These are phyloP conservation scores for Tulasnella sp. DNA, from an alignment of 768 basidiomycete genomes.

Conservation along the genomic window DNA sequence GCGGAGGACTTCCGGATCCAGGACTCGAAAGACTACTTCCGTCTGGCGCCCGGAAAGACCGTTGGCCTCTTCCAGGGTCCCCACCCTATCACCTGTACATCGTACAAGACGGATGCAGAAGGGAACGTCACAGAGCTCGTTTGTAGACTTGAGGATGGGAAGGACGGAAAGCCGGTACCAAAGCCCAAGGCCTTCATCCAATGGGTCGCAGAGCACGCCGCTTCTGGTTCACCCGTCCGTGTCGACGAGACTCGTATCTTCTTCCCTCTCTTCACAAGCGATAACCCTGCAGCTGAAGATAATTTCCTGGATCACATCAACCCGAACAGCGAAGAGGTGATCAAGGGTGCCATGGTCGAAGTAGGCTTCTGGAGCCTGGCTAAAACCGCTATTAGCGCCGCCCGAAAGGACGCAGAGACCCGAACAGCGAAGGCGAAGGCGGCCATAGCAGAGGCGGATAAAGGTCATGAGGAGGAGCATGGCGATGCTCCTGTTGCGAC, in stretches of 20 bases:
- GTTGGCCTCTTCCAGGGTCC: conserved; percentile 95
- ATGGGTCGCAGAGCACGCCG: conserved; percentile 85
- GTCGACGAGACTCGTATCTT: conserved; percentile 91
- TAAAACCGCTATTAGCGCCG: conserved; percentile 59
- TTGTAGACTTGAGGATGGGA: conserved; percentile 68
- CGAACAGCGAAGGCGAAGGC: conserved; percentile 50
- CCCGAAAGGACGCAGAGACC: conserved; percentile 51
- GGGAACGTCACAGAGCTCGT: conserved; percentile 76
- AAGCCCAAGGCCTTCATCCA: conserved; percentile 95
- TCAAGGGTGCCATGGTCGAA: conserved; percentile 80
- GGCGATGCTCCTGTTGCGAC: conserved; percentile 61
- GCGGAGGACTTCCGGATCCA: conserved; percentile 86
- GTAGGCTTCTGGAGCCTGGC: conserved; percentile 84
- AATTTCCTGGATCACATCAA: conserved; percentile 83
- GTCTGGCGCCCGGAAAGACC: conserved; percentile 94
- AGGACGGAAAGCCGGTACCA: conserved; percentile 43
- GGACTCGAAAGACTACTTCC: conserved; percentile 94
- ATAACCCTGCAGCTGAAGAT: conserved; percentile 68
- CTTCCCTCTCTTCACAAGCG: conserved; percentile 89
- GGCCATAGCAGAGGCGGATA: conserved; percentile 34
- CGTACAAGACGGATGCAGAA: conserved; percentile 68
- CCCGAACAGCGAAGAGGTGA: conserved; percentile 71
- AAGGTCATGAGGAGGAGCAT: conserved; percentile 38
- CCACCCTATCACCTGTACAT: conserved; percentile 87
- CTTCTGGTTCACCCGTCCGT: conserved; percentile 73